Conservation (phyloP, 2,329 filamentous ascomycete genomes). For the Aspergillus novofumigatus region DNA sequence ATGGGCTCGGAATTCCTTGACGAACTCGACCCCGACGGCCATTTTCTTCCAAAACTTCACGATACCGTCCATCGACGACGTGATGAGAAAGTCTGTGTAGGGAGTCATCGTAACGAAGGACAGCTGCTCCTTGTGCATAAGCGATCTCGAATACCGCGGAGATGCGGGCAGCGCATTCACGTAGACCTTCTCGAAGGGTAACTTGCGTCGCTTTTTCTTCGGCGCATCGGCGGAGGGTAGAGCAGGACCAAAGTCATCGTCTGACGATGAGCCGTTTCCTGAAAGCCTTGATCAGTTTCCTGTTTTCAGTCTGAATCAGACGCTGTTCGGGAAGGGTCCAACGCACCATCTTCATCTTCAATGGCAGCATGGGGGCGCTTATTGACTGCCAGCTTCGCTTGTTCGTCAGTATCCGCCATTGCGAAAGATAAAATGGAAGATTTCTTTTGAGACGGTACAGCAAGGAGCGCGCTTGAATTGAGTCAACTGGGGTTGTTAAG, state of each 20-base stretch:
- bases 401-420: constrained; percentile 29
- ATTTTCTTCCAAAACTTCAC: constrained; percentile 99
- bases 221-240: constrained; percentile 73
- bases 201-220: constrained; percentile 85
- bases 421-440: not conserved
- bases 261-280: constrained; percentile 57
- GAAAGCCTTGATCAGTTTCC: constrained; percentile 11
- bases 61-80: constrained; percentile 87
- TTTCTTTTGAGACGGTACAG: constrained; percentile 2
- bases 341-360: constrained; percentile 40
- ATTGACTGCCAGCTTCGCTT: constrained; percentile 30
- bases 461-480: not conserved
- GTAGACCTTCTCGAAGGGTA: constrained; percentile 94
- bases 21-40: constrained; percentile 86
- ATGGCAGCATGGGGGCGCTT: constrained; percentile 58
- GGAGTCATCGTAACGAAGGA: constrained; percentile 85
- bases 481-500: not conserved
- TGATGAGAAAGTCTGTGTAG: constrained; percentile 90
- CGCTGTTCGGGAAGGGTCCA: not conserved
- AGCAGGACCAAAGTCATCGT: constrained; percentile 90
- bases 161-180: constrained; percentile 81
- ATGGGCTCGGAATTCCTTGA: constrained; percentile 96
- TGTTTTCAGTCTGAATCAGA: not conserved
- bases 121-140: constrained; percentile 98
- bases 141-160: constrained; percentile 80